Evolutionary conservation across 2,329 filamentous ascomycete species (phyloP), one percentile per base, ranked within the genome.

Genomic region (Ophiocordyceps robertsii): DNA sequence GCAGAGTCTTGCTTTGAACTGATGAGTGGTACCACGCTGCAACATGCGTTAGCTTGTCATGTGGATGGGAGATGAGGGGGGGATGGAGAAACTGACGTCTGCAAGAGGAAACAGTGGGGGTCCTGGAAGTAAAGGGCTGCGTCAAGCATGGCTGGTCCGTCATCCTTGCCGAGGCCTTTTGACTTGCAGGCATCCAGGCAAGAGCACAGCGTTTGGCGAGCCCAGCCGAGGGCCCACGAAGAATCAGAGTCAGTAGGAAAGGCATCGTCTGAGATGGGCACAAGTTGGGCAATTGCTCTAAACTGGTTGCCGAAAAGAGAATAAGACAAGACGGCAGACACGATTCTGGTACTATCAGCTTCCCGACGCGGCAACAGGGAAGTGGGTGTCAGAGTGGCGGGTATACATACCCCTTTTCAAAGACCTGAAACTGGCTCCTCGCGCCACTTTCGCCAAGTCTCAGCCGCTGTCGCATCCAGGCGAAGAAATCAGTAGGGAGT

Each of bases 121-220:
- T 50, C 42, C 0, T 45, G 21, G 32, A 49, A 53, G 39, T 49
- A 51, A 7, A 48, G 16, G 7, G 46, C 41, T n/a, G 40, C 14
- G 2, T 51, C 47, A 31, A 51, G 36, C 29, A 50, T 38, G n/a
- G 44, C 32, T 19, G 21, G 6, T 29, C 51, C 49, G 12, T 51
- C 49, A 12, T 36, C 27, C 19, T 8, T 14, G 31, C 30, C 29
- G 6, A 51, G 4, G 3, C 14, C 5, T 13, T 24, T 35, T 14
- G 32, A 41, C 17, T 4, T 29, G 30, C 36, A 37, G 3, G 13
- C 32, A 6, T 38, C 16, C 7, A 49, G 7, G 16, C 38, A 44
- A 2, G 37, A 17, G 2, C 14, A 40, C 1, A 53, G 16, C 2
- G 6, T 41, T 30, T 29, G n/a, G 13, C 42, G 48, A 42, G 44